A percentile compares a stretch with the other conserved stretches of the same genome.
These are phyloP conservation scores for Fusarium irregulare DNA, from an alignment of 2,329 filamentous ascomycete species.

Conservation along the genomic window DNA sequence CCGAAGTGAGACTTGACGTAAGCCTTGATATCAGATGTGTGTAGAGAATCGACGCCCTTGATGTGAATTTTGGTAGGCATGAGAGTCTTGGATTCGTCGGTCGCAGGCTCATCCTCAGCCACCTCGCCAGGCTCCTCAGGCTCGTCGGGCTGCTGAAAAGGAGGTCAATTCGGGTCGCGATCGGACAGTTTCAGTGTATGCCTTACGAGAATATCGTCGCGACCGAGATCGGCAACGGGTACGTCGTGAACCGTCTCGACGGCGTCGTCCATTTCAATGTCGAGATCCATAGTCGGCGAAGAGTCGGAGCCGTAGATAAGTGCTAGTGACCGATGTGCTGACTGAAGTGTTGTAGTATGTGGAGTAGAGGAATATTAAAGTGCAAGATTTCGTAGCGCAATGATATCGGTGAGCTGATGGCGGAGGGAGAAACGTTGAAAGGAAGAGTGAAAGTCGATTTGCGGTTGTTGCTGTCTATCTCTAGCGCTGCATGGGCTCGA, in stretches of 20 bases:
- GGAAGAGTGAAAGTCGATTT: conserved; percentile 7
- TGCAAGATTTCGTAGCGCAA: not conserved
- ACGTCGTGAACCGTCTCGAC: conserved; percentile 52
- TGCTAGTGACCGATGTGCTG: not conserved
- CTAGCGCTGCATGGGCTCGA: conserved; percentile 5
- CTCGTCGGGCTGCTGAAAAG: conserved; percentile 50
- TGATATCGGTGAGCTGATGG: not conserved
- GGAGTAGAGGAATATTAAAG: not conserved
- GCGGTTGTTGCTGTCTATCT: conserved; percentile 26
- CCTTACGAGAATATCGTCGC: conserved; percentile 54
- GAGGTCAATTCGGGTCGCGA: conserved; percentile 29
- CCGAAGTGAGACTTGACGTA: conserved; percentile 78
- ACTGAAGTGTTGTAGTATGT: not conserved
- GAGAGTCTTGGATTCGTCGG: conserved; percentile 45
- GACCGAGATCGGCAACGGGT: conserved; percentile 44
- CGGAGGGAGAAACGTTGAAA: not conserved
- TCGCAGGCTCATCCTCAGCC: conserved; percentile 49
- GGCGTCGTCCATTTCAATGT: conserved; percentile 78
- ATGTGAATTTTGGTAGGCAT: conserved; percentile 78
- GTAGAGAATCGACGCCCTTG: conserved; percentile 83
- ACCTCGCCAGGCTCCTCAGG: conserved; percentile 55
- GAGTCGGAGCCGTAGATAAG: not conserved
- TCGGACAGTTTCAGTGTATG: not conserved
- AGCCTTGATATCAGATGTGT: conserved; percentile 80
- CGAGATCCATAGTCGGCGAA: conserved; percentile 68